These are phyloP conservation scores for Arxiozyma bovina DNA, from an alignment of 1,139 yeast species.

Conservation along the genomic window DNA sequence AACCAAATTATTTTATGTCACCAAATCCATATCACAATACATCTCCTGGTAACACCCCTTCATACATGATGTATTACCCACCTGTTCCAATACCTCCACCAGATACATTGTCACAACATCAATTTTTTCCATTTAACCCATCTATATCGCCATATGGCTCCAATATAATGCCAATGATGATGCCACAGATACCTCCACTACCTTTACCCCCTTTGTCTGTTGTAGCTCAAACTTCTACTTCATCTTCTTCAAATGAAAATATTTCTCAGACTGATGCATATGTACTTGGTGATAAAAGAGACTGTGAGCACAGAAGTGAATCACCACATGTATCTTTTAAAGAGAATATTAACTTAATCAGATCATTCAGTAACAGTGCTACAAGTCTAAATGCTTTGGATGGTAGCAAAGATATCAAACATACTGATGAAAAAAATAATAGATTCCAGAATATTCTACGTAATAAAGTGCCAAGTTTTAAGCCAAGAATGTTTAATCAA, in stretches of 20 bases:
- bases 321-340: slow-evolving; percentile 1
- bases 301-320: not conserved
- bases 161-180: slow-evolving; percentile 1
- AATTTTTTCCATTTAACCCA: not conserved
- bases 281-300: not conserved
- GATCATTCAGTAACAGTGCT: not conserved
- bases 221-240: not conserved
- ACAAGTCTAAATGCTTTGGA: not conserved
- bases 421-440: not conserved
- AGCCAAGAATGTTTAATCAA: not conserved
- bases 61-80: slow-evolving; percentile 29
- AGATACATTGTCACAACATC: slow-evolving; percentile 4
- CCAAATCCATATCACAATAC: slow-evolving; percentile 26
- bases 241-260: not conserved
- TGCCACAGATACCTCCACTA: not conserved
- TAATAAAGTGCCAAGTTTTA: slow-evolving; percentile 1
- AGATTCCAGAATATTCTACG: not conserved
- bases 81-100: slow-evolving; percentile 16
- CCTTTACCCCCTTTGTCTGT: not conserved
- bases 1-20: slow-evolving; percentile 25
- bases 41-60: slow-evolving; percentile 9
- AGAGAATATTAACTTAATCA: not conserved
- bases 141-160: not conserved
- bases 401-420: not conserved
- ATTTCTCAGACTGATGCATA: not conserved